phyloP scores from a whole-genome alignment of 2,329 filamentous ascomycete genomes.

The Aspergillus cejpii region DNA sequence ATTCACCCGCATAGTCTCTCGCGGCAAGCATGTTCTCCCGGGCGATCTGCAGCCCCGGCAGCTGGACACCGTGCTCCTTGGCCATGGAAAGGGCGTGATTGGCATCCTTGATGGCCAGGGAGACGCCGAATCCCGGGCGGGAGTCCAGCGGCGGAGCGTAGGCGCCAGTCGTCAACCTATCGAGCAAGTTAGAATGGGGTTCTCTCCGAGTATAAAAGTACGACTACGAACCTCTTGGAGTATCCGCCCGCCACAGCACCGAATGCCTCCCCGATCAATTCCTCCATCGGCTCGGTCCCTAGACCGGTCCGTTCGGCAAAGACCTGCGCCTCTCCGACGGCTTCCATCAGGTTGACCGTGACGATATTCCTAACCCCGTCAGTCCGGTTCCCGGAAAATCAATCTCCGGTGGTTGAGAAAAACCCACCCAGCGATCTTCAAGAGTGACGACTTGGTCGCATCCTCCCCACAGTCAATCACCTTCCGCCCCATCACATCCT shows the following conservation, averaged over 20 bases:
- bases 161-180: slow-evolving; percentile 38
- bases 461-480: slow-evolving; percentile 43
- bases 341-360: slow-evolving; percentile 42
- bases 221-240: slow-evolving; percentile 32
- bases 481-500: slow-evolving; percentile 40
- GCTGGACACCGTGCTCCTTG: slow-evolving; percentile 24
- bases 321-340: slow-evolving; percentile 42
- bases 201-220: background rate
- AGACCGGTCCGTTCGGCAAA: slow-evolving; percentile 44
- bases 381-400: too few species aligned
- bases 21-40: slow-evolving; percentile 33
- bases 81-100: slow-evolving; percentile 32
- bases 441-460: slow-evolving; percentile 37
- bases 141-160: slow-evolving; percentile 37
- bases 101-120: slow-evolving; percentile 35
- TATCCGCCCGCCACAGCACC: slow-evolving; percentile 40
- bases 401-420: too few species aligned
- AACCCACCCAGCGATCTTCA: slow-evolving; percentile 42
- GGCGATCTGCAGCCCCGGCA: slow-evolving; percentile 33
- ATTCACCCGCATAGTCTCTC: slow-evolving; percentile 33
- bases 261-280: slow-evolving; percentile 41
- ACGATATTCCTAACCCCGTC: slow-evolving; percentile 42
- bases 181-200: background rate
- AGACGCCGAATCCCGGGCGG: slow-evolving; percentile 34
- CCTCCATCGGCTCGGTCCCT: slow-evolving; percentile 38